Evolutionary conservation across 371 early-diverging fungal species (phyloP).

Genomic region (Mucor circinelloides): DNA sequence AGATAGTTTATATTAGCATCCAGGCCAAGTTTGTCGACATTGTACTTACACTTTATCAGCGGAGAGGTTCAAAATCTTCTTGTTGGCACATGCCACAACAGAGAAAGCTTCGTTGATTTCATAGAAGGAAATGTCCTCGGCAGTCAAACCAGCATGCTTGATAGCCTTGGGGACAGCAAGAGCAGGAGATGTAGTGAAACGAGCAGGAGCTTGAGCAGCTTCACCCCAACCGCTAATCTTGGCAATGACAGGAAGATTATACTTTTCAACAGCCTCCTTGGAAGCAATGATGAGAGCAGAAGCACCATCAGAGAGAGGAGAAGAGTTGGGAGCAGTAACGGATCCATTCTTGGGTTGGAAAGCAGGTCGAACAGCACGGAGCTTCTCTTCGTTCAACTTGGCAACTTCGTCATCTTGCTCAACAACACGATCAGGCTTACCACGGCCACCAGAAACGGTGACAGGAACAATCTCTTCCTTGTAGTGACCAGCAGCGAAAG

Average conservation of each 20-base stretch:
- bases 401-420: slow-evolving; percentile 78
- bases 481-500: slow-evolving; percentile 74
- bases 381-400: slow-evolving; percentile 76
- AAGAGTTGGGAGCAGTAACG: slow-evolving; percentile 96
- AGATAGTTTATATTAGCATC: not conserved
- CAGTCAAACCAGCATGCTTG: slow-evolving; percentile 69
- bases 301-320: slow-evolving; percentile 94
- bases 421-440: slow-evolving; percentile 83
- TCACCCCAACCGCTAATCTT: slow-evolving; percentile 75
- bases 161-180: slow-evolving; percentile 93
- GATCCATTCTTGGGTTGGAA: slow-evolving; percentile 87
- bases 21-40: not conserved
- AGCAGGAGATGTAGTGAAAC: slow-evolving; percentile 93
- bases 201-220: slow-evolving; percentile 79
- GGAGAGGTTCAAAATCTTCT: slow-evolving; percentile 73
- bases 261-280: slow-evolving; percentile 72
- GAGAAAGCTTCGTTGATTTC: slow-evolving; percentile 99
- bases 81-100: slow-evolving; percentile 93
- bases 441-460: slow-evolving; percentile 79
- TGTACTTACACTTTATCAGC: slow-evolving; percentile 63
- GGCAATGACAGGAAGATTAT: slow-evolving; percentile 78
- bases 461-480: slow-evolving; percentile 90
- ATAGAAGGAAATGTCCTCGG: slow-evolving; percentile 76
- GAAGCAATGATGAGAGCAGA: slow-evolving; percentile 90
- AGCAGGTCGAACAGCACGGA: slow-evolving; percentile 87